A percentile compares a stretch with the other conserved stretches of the same genome.
Evolutionary conservation across 148 eudicot genomes (phyloP).

Genomic region (Vaccinium vitisidaea): DNA sequence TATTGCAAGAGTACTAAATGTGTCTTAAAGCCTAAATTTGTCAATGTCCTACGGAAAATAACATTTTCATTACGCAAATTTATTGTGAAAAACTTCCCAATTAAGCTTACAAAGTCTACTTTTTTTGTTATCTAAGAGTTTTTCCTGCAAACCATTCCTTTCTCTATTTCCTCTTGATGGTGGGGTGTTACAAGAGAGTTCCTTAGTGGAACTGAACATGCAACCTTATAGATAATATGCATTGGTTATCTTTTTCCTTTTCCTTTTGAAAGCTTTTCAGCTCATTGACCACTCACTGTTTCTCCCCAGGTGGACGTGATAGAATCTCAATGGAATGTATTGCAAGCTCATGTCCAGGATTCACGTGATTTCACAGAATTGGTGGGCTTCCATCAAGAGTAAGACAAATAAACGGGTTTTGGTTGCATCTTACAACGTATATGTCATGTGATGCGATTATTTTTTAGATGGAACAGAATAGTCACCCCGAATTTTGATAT

Average conservation of each 20-base stretch:
- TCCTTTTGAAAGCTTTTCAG: background rate
- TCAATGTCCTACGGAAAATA: background rate
- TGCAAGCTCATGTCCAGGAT: constrained; percentile 83
- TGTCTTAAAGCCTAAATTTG: background rate
- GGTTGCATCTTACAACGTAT: background rate
- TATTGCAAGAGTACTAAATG: background rate
- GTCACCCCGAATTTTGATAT: background rate
- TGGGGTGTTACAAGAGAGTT: constrained; percentile 11
- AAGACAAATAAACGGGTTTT: constrained; percentile 28
- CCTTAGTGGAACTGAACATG: background rate
- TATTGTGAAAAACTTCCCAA: constrained; percentile 4
- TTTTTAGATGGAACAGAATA: background rate
- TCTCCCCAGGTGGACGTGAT: constrained; percentile 83
- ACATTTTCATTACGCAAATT: background rate
- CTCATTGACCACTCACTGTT: constrained; percentile 12
- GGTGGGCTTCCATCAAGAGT: constrained; percentile 94
- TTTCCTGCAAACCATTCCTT: constrained; percentile 1
- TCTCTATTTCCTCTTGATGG: background rate
- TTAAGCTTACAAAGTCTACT: background rate
- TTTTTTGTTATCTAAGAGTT: background rate
- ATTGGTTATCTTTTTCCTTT: background rate
- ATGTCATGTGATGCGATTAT: background rate
- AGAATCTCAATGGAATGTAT: constrained; percentile 96
- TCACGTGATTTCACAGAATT: constrained; percentile 93
- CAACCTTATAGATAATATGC: background rate